A percentile compares a stretch with the other conserved stretches of the same genome.
These are phyloP conservation scores for Houttuynia cordata DNA, from an alignment of 164 flowering plant species.

Conservation along the genomic window DNA sequence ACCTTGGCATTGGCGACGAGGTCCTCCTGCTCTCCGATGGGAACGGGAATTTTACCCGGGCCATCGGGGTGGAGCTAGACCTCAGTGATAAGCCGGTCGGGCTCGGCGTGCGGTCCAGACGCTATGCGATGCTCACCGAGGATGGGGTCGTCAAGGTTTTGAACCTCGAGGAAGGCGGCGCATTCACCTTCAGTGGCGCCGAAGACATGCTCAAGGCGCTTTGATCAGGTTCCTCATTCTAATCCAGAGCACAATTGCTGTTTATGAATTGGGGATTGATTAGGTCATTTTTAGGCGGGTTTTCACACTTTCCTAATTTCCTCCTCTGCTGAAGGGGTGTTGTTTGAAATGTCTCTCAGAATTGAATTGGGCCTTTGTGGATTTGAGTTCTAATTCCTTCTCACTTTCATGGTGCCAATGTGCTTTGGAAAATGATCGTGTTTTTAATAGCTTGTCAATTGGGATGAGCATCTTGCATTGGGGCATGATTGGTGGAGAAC, in stretches of 20 bases:
- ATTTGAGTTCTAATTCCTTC: too few species aligned
- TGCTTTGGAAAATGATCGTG: too few species aligned
- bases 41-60: slow-evolving; percentile 53
- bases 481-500: too few species aligned
- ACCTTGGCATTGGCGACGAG: slow-evolving; percentile 38
- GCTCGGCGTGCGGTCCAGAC: slow-evolving; percentile 50
- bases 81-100: slow-evolving; percentile 54
- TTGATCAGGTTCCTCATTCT: slow-evolving; percentile 7
- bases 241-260: too few species aligned
- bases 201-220: slow-evolving; percentile 47
- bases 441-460: too few species aligned
- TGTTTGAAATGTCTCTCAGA: neutral
- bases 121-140: slow-evolving; percentile 46
- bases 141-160: slow-evolving; percentile 58
- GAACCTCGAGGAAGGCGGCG: slow-evolving; percentile 60
- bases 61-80: slow-evolving; percentile 47
- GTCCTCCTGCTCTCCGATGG: slow-evolving; percentile 65
- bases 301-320: neutral
- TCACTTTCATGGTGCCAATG: too few species aligned
- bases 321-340: neutral
- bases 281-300: neutral
- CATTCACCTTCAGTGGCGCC: slow-evolving; percentile 45
- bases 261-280: too few species aligned
- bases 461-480: too few species aligned
- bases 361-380: neutral